Evolutionary conservation across 164 flowering plant genomes (phyloP), one percentile per base, ranked within the genome.

Genomic region (Chimonanthus praecox): DNA sequence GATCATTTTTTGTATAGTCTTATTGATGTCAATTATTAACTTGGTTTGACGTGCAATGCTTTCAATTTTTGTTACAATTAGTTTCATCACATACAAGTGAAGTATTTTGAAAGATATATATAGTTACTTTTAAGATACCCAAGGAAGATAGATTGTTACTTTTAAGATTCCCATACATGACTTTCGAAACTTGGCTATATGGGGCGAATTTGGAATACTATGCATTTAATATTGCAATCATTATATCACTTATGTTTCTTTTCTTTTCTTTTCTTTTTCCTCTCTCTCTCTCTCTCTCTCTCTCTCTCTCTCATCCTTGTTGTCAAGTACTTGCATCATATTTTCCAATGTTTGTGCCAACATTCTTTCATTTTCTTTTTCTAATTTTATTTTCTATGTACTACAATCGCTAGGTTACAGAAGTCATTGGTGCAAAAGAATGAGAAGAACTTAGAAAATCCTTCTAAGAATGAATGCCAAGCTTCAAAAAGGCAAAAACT

Each of bases 401-500:
- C 69, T 66, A 61, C 58, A 6, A 63, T 74, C 81, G 64, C 58
- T 79, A 94, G 97, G 78, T 81, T 78, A 69, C 84, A 71, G 46
- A 82, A 49, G 72, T 78, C 70, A 33, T 71, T 67, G 45, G 64
- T 65, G 62, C 82, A 82, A 61, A 80, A 79, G 47, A 75, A 69
- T 51, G 86, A 77, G 49, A 83, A 67, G 74, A 81, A 76, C 71
- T 72, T 74, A 49, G 75, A 76, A 47, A 80, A 68, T 77, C 64
- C 81, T 61, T 80, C 77, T 80, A 75, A 43, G 8, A 70, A 76
- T 70, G 99, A 91, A 83, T 84, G 69, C 81, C 98, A 93, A 83
- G 93, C 97, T 80, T 76, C 94, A 64, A 95, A 95, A 86, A 87
- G 97, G 77, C 99, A 93, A 83, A 95, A 93, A 85, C 86, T 95